Evolutionary conservation across 73 alveolate genomes (phyloP), one percentile per base, ranked within the genome.

Genomic region (Symbiodinium pilosum): DNA sequence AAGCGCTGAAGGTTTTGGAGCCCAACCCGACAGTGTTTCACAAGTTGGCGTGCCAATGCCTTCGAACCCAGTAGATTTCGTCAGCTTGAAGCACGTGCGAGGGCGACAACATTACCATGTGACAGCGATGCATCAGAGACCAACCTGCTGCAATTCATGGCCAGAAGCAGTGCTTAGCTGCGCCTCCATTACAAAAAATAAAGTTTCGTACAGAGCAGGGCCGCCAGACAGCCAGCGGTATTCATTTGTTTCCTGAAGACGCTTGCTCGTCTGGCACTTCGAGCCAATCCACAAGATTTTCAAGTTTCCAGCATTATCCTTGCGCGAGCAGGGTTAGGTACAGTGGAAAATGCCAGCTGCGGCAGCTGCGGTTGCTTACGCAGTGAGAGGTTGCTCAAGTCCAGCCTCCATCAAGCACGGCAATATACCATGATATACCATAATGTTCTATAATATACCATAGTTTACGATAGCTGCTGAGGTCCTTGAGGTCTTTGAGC

Each of bases 401-500:
- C n/a, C n/a, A n/a, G n/a, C n/a, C n/a, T n/a, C n/a, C n/a, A n/a
- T n/a, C n/a, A n/a, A n/a, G n/a, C n/a, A n/a, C n/a, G n/a, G n/a
- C n/a, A n/a, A n/a, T n/a, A n/a, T n/a, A n/a, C n/a, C n/a, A n/a
- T n/a, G n/a, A n/a, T n/a, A n/a, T n/a, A n/a, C n/a, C n/a, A n/a
- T n/a, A n/a, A n/a, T n/a, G n/a, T n/a, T n/a, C n/a, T n/a, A n/a
- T n/a, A n/a, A n/a, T n/a, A n/a, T n/a, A n/a, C n/a, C n/a, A n/a
- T n/a, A n/a, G n/a, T n/a, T n/a, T n/a, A n/a, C n/a, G n/a, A n/a
- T n/a, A n/a, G n/a, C n/a, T n/a, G n/a, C 81, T 43, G 11, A 87
- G 94, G 94, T 87, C 30, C 59, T 87, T 32, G 84, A 44, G 34
- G 42, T 81, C 32, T 59, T 87, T 47, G 85, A 87, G 43, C 64